A percentile compares a stretch with the other conserved stretches of the same genome.
Conservation (phyloP, 176 grass and related monocot species). For the Eleusine indica region DNA sequence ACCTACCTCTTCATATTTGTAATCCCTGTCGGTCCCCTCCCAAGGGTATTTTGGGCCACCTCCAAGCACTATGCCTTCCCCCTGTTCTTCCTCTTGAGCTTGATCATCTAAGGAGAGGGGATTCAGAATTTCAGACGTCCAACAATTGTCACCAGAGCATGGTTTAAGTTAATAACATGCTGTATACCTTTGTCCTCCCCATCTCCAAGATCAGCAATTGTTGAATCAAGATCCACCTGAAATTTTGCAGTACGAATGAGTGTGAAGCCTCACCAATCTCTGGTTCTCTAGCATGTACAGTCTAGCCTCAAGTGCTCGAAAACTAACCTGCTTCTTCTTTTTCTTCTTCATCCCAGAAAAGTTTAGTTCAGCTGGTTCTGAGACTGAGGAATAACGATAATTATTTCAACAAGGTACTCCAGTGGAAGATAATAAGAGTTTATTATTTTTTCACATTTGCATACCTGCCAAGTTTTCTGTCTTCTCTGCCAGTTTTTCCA, state of each 20-base stretch:
- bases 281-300: neutral
- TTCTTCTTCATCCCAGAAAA: slow-evolving; percentile 78
- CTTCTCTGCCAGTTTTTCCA: slow-evolving; percentile 62
- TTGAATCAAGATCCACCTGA: slow-evolving; percentile 72
- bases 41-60: slow-evolving; percentile 48
- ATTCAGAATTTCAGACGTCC: neutral
- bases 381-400: slow-evolving; percentile 39
- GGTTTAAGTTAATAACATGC: neutral
- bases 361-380: slow-evolving; percentile 47
- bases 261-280: neutral
- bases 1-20: slow-evolving; percentile 74
- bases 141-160: neutral
- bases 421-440: neutral
- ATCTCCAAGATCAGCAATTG: slow-evolving; percentile 47
- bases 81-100: slow-evolving; percentile 59
- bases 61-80: slow-evolving; percentile 64
- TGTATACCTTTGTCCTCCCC: slow-evolving; percentile 50
- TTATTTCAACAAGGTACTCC: neutral
- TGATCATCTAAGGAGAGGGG: slow-evolving; percentile 44
- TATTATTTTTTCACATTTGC: neutral
- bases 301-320: neutral
- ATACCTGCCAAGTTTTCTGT: slow-evolving; percentile 51
- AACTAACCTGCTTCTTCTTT: slow-evolving; percentile 69
- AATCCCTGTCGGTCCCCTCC: slow-evolving; percentile 70
- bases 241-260: slow-evolving; percentile 27